phyloP scores from a whole-genome alignment of 164 flowering plant genomes.

The Litsea cubeba region DNA sequence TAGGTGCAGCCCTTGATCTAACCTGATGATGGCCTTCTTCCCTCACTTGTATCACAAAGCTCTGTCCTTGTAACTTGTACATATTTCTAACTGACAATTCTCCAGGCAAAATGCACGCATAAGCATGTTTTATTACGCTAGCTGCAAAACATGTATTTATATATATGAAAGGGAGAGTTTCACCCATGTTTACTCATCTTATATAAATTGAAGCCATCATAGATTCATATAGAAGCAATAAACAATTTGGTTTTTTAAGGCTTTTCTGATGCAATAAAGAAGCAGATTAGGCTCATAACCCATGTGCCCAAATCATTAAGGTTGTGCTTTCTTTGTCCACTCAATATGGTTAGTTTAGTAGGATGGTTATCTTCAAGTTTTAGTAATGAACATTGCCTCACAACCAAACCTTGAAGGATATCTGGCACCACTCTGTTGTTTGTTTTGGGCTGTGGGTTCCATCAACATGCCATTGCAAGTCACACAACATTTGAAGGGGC shows the following conservation, averaged over 20 bases:
- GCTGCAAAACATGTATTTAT: not conserved
- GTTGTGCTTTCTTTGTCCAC: slow-evolving; percentile 36
- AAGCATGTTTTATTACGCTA: slow-evolving; percentile 26
- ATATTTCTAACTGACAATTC: slow-evolving; percentile 16
- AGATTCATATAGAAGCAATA: not conserved
- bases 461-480: not conserved
- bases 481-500: not conserved
- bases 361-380: slow-evolving; percentile 8
- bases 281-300: slow-evolving; percentile 5
- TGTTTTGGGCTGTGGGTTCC: not conserved
- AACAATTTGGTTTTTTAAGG: not conserved
- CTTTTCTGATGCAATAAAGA: not conserved
- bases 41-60: slow-evolving; percentile 37
- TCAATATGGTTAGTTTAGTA: slow-evolving; percentile 15
- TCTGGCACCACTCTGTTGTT: not conserved
- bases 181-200: not conserved
- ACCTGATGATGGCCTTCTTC: slow-evolving; percentile 12
- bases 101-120: slow-evolving; percentile 48
- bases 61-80: slow-evolving; percentile 32
- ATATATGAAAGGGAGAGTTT: slow-evolving; percentile 5
- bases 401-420: not conserved
- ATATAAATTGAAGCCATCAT: not conserved
- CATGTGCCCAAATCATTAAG: slow-evolving; percentile 74
- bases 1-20: slow-evolving; percentile 3
- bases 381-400: slow-evolving; percentile 10